Conservation (phyloP, 2,329 filamentous ascomycete genomes). For the Iodosphaeria phyllophila region DNA sequence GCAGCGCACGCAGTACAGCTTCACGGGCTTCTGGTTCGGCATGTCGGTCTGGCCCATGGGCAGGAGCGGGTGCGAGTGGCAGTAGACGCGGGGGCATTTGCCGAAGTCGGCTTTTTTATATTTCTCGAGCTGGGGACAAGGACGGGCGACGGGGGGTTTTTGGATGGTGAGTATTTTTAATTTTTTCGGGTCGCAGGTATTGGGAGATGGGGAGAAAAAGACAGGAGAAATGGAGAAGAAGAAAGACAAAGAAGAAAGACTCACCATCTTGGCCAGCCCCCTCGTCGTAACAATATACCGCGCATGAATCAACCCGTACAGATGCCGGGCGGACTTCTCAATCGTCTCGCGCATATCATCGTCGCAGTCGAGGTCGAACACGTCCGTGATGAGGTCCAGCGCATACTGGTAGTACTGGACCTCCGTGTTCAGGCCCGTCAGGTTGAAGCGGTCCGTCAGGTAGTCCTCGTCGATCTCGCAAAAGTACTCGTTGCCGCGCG, state of each 20-base stretch:
- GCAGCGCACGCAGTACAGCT: constrained; percentile 92
- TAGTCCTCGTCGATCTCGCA: constrained; percentile 99
- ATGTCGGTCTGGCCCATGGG: constrained; percentile 90
- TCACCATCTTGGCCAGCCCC: constrained; percentile 88
- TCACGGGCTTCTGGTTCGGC: constrained; percentile 74
- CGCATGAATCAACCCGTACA: constrained; percentile 91
- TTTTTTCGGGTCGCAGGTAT: not conserved
- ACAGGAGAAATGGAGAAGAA: constrained; percentile 1
- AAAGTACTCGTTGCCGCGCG: constrained; percentile 95
- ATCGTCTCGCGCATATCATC: constrained; percentile 97
- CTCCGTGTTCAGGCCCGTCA: constrained; percentile 91
- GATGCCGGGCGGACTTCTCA: constrained; percentile 86
- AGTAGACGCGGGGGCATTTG: constrained; percentile 93
- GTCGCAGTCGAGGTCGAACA: constrained; percentile 96
- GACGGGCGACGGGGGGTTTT: too few relatives aligned
- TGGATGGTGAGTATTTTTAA: too few relatives aligned
- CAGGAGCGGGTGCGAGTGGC: constrained; percentile 78
- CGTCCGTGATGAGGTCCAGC: constrained; percentile 88
- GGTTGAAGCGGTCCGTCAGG: constrained; percentile 91
- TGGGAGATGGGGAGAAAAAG: not conserved
- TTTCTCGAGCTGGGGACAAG: constrained; percentile 91
- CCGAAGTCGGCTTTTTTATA: constrained; percentile 98
- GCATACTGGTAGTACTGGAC: constrained; percentile 99
- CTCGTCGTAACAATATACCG: constrained; percentile 93
- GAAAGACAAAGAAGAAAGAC: constrained; percentile 7